Conservation (phyloP, 2,329 filamentous ascomycete species). For the Sclerotinia minor region DNA sequence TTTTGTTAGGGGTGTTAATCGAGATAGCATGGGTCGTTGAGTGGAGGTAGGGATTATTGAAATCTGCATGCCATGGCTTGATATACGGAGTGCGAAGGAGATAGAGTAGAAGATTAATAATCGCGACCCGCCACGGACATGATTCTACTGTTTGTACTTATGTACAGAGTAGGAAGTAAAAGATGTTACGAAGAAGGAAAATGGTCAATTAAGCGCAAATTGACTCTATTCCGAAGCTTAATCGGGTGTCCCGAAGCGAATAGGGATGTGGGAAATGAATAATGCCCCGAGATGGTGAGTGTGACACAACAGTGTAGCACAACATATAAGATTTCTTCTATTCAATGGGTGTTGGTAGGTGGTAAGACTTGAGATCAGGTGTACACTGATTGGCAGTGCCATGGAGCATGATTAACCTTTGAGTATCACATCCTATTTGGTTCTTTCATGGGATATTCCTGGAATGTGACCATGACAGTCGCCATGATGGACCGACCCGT, state of each 20-base stretch:
- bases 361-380: conserved; percentile 10
- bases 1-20: conserved; percentile 21
- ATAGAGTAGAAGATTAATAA: conserved; percentile 4
- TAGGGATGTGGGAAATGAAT: neutral
- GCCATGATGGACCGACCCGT: conserved; percentile 24
- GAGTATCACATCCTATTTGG: neutral
- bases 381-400: conserved; percentile 1
- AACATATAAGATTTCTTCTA: neutral
- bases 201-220: neutral
- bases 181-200: neutral
- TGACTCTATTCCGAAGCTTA: neutral
- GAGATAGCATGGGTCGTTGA: conserved; percentile 10
- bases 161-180: too few relatives aligned
- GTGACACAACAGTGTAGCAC: neutral
- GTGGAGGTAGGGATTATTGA: conserved; percentile 10
- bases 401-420: neutral
- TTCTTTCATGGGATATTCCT: conserved; percentile 6
- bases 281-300: neutral
- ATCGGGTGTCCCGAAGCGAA: neutral
- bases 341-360: neutral
- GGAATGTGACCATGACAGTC: conserved; percentile 18
- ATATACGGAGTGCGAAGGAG: neutral
- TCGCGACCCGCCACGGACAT: conserved; percentile 4
- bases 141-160: too few relatives aligned
- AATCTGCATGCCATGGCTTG: conserved; percentile 7